A percentile compares a stretch with the other conserved stretches of the same genome.
These are phyloP conservation scores for Candida incommunis DNA, from an alignment of 805 yeast species.

Conservation along the genomic window DNA sequence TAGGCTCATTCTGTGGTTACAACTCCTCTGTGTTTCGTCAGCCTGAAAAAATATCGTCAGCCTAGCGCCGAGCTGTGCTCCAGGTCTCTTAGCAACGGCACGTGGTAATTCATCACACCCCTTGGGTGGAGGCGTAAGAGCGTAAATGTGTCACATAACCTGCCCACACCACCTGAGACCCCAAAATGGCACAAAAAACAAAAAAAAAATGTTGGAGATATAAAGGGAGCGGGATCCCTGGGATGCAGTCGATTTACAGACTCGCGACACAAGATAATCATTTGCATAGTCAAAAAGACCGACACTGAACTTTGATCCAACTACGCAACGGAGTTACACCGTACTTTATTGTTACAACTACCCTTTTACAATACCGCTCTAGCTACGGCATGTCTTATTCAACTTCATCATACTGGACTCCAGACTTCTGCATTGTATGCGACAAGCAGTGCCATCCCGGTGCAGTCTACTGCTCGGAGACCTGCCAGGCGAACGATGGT, in stretches of 20 bases:
- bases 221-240: too few relatives aligned
- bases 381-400: not conserved
- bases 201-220: too few relatives aligned
- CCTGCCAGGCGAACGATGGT: constrained; percentile 20
- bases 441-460: constrained; percentile 33
- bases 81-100: not conserved
- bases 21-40: not conserved
- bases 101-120: not conserved
- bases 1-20: too few relatives aligned
- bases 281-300: too few relatives aligned
- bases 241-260: too few relatives aligned
- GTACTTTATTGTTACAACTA: too few relatives aligned
- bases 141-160: not conserved
- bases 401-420: constrained; percentile 20
- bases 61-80: not conserved
- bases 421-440: constrained; percentile 46
- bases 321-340: too few relatives aligned
- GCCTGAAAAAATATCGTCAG: not conserved
- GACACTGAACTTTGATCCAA: too few relatives aligned
- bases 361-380: too few relatives aligned
- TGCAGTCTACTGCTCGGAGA: constrained; percentile 33
- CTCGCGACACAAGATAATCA: too few relatives aligned
- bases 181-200: too few relatives aligned
- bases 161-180: too few relatives aligned
- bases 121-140: not conserved